Evolutionary conservation across 2,329 filamentous ascomycete genomes (phyloP).

Genomic region (Hysterium pulicare): DNA sequence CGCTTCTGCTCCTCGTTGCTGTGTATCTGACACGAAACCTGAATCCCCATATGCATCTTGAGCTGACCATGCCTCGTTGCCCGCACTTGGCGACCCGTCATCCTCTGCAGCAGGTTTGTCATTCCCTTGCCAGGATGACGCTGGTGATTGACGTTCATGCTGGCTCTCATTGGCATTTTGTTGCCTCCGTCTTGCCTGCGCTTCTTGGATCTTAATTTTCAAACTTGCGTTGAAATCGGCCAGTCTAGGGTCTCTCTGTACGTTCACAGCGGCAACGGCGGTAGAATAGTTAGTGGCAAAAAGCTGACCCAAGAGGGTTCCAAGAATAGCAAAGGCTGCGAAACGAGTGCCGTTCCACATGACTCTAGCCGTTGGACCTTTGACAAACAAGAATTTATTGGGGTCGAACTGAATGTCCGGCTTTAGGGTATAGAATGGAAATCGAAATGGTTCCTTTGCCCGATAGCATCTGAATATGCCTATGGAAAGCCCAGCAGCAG

Average conservation of each 20-base stretch:
- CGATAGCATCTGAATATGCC: constrained; percentile 34
- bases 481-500: constrained; percentile 28
- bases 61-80: constrained; percentile 28
- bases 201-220: constrained; percentile 24
- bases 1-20: constrained; percentile 16
- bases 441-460: constrained; percentile 34
- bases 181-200: constrained; percentile 12
- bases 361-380: constrained; percentile 31
- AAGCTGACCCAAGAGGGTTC: constrained; percentile 31
- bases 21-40: constrained; percentile 27
- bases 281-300: constrained; percentile 29
- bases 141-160: constrained; percentile 14
- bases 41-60: constrained; percentile 14
- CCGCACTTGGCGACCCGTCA: constrained; percentile 41
- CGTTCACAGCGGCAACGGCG: constrained; percentile 31
- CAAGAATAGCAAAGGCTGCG: constrained; percentile 25
- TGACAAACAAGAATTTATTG: constrained; percentile 35
- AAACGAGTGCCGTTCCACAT: constrained; percentile 28
- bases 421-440: constrained; percentile 43
- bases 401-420: constrained; percentile 39
- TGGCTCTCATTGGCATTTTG: constrained; percentile 8
- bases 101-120: constrained; percentile 19
- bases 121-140: neutral
- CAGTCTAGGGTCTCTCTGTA: constrained; percentile 39
- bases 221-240: constrained; percentile 38